Evolutionary conservation across 257 asterid species (phyloP), one percentile per base, ranked within the genome.

Genomic region (Vinca minor): DNA sequence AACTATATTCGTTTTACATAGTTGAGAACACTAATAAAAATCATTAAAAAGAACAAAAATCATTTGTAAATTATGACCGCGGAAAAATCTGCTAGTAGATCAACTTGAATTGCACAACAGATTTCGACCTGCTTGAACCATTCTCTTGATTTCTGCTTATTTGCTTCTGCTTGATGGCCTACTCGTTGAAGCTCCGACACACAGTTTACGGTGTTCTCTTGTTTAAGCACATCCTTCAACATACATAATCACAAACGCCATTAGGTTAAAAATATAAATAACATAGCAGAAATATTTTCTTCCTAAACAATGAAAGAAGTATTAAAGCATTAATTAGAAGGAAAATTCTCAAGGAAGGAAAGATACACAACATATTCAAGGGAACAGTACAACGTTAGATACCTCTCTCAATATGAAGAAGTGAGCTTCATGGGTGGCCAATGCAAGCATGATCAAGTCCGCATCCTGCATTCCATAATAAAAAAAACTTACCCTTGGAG

Each of bases 371-470:
- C n/a, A n/a, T n/a, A n/a, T n/a, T n/a, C n/a, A 5, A 2, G 8
- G 10, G 9, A 1, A 38, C 42, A 38, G 42, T 38, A 38, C 11
- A 12, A 38, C 5, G 5, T 3, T 4, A 12, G 25, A 15, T 65
- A 85, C 95, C 93, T 87, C 95, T 74, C 93, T 75, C 10, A 85
- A 67, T 67, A 85, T 83, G 0, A 83, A 79, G 49, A 87, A 85
- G 57, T 87, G 86, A 36, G 70, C 59, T 72, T 87, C 95, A 18
- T 87, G 95, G 0, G 93, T 76, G 0, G 93, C 79, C 71, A 87
- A 62, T 4, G 87, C 93, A 15, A 85, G 76, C 90, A 85, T 85
- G 23, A 87, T 83, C 36, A 87, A 67, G 54, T 87, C 95, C 0
- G 90, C 90, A 64, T 87, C 95, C 95, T 84, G 82, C 70, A 60